Conservation (phyloP, 2,329 filamentous ascomycete genomes). For the Pseudogymnoascus sp. region DNA sequence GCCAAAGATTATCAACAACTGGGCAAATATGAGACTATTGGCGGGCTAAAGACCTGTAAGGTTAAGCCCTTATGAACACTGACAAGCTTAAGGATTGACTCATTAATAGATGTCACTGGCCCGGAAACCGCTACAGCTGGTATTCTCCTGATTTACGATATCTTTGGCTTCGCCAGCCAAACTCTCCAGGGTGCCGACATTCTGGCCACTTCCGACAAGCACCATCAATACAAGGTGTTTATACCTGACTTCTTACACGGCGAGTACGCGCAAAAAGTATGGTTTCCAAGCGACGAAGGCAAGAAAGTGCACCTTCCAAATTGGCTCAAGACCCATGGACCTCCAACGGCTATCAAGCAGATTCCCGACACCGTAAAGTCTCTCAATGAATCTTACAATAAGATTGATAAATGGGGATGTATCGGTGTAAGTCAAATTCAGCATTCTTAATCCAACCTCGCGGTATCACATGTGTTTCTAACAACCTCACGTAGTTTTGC, state of each 20-base stretch:
- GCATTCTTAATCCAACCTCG: background rate
- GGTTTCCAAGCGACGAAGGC: slow-evolving; percentile 51
- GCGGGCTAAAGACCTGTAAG: slow-evolving; percentile 47
- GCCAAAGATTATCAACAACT: slow-evolving; percentile 46
- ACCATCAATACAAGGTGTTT: slow-evolving; percentile 62
- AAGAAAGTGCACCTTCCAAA: slow-evolving; percentile 21
- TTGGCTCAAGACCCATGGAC: slow-evolving; percentile 23
- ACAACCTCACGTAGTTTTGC: slow-evolving; percentile 19
- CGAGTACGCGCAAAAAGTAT: slow-evolving; percentile 42
- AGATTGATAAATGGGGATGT: slow-evolving; percentile 41
- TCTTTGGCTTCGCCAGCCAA: slow-evolving; percentile 65
- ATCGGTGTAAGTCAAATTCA: slow-evolving; percentile 15
- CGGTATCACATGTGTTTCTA: background rate
- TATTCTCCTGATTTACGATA: slow-evolving; percentile 54
- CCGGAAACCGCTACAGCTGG: slow-evolving; percentile 45
- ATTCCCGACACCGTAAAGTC: slow-evolving; percentile 49
- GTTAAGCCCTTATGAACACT: background rate
- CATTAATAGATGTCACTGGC: slow-evolving; percentile 36
- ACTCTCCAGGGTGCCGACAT: slow-evolving; percentile 65
- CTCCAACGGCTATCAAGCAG: slow-evolving; percentile 29
- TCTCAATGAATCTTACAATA: slow-evolving; percentile 43
- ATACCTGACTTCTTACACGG: slow-evolving; percentile 90
- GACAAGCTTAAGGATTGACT: background rate
- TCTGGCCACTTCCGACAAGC: slow-evolving; percentile 43
- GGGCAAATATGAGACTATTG: slow-evolving; percentile 50